phyloP scores from a whole-genome alignment of 225 moss, liverwort and hornwort genomes.

The Anthoceros angustus region DNA sequence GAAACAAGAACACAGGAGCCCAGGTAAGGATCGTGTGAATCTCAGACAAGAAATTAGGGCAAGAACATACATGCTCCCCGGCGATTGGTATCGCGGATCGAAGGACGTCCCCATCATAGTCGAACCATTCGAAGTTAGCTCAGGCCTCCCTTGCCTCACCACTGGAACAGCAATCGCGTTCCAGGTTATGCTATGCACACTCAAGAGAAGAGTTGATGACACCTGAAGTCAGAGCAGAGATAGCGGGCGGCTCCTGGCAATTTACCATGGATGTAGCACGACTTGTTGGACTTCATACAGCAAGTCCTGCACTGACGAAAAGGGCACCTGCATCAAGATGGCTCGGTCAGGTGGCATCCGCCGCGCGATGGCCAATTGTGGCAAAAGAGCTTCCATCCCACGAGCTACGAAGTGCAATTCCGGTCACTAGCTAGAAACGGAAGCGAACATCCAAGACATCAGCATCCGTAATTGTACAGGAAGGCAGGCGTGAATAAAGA shows the following conservation, averaged over 20 bases:
- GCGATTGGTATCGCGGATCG: not conserved
- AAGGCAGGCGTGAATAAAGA: not conserved
- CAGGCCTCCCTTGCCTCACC: not conserved
- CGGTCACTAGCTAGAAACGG: too few species aligned
- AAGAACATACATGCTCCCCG: not conserved
- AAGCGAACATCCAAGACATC: too few species aligned
- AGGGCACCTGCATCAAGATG: constrained; percentile 47
- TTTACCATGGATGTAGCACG: constrained; percentile 80
- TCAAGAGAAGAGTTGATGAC: not conserved
- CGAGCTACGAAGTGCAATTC: too few species aligned
- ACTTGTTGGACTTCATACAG: constrained; percentile 71
- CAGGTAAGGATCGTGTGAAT: too few species aligned
- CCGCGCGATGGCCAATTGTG: too few species aligned
- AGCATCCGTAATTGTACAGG: not conserved
- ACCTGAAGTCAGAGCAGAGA: too few species aligned
- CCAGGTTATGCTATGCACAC: not conserved
- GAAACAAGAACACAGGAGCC: too few species aligned
- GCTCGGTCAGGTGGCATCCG: not conserved
- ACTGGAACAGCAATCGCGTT: not conserved
- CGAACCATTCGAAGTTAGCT: not conserved
- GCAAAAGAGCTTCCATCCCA: too few species aligned
- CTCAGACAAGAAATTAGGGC: too few species aligned
- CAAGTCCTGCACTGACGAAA: constrained; percentile 91
- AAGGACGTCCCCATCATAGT: not conserved
- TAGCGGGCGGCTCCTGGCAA: not conserved